These are phyloP conservation scores for Cornus controversa DNA, from an alignment of 148 eudicot species.

Conservation along the genomic window DNA sequence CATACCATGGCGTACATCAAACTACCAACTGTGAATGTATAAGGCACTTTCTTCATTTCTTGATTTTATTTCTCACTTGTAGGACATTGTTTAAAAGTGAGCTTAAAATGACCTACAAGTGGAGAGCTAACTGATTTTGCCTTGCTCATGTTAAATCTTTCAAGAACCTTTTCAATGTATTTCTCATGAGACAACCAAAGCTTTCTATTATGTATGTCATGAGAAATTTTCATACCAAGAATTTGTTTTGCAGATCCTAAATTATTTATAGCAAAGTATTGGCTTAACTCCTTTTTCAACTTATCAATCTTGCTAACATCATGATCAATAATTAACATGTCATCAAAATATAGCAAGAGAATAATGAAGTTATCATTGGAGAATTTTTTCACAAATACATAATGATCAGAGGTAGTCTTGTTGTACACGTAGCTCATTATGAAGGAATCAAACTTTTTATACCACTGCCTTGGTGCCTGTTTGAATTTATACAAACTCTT, in stretches of 20 bases:
- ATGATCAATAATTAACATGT: slow-evolving; percentile 13
- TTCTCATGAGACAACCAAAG: slow-evolving; percentile 9
- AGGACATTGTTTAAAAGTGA: too few species aligned
- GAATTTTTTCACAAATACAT: slow-evolving; percentile 8
- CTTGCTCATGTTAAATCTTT: slow-evolving; percentile 6
- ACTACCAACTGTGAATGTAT: not conserved
- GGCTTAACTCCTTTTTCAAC: not conserved
- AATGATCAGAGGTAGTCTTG: slow-evolving; percentile 9
- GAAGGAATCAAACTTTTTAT: too few species aligned
- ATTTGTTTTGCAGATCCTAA: not conserved
- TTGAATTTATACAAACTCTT: slow-evolving; percentile 17
- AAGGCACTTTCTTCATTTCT: not conserved
- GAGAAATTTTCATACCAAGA: slow-evolving; percentile 7
- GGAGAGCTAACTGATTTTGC: not conserved
- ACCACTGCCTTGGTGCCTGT: too few species aligned
- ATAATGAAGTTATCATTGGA: slow-evolving; percentile 3
- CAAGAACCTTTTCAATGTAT: slow-evolving; percentile 3
- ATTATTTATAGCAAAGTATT: slow-evolving; percentile 9
- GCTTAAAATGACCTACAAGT: slow-evolving; percentile 4
- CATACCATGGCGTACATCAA: not conserved
- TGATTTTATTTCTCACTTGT: not conserved
- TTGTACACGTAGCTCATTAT: too few species aligned
- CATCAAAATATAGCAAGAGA: too few species aligned
- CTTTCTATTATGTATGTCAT: not conserved
- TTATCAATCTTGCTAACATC: slow-evolving; percentile 1